These are phyloP conservation scores for Penicillium digitatum DNA, from an alignment of 2,329 filamentous ascomycete species.

Conservation along the genomic window DNA sequence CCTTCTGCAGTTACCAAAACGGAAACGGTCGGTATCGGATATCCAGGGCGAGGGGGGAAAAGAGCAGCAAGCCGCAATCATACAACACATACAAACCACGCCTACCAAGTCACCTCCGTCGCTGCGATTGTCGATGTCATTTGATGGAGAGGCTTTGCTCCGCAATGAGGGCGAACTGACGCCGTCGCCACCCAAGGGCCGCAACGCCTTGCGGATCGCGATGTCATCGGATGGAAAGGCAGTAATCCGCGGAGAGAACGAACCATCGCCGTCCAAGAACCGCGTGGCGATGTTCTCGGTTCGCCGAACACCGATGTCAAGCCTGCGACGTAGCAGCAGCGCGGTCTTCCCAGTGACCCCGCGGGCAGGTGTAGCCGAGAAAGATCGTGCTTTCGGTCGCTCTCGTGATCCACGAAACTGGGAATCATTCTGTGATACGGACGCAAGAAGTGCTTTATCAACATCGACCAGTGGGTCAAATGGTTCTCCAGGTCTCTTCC, in stretches of 20 bases:
- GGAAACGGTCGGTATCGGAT: constrained; percentile 36
- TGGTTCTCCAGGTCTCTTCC: constrained; percentile 73
- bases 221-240: constrained; percentile 87
- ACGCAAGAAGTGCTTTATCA: constrained; percentile 72
- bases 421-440: constrained; percentile 85
- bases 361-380: constrained; percentile 51
- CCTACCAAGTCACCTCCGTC: constrained; percentile 37
- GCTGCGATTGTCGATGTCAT: constrained; percentile 41
- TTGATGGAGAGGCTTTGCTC: constrained; percentile 40
- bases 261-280: constrained; percentile 62
- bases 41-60: constrained; percentile 15
- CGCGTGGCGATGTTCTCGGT: constrained; percentile 48
- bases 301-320: constrained; percentile 49
- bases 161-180: constrained; percentile 39
- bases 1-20: constrained; percentile 23
- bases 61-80: constrained; percentile 13
- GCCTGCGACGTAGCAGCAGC: constrained; percentile 68
- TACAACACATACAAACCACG: constrained; percentile 13
- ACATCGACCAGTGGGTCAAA: constrained; percentile 63
- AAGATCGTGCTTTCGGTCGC: constrained; percentile 59
- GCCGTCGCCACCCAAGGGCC: constrained; percentile 40
- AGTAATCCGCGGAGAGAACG: constrained; percentile 69
- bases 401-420: constrained; percentile 85
- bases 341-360: constrained; percentile 58
- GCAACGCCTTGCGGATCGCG: constrained; percentile 65